Evolutionary conservation across 2,329 filamentous ascomycete genomes (phyloP), one percentile per base, ranked within the genome.

Genomic region (Xylariaceae sp.): DNA sequence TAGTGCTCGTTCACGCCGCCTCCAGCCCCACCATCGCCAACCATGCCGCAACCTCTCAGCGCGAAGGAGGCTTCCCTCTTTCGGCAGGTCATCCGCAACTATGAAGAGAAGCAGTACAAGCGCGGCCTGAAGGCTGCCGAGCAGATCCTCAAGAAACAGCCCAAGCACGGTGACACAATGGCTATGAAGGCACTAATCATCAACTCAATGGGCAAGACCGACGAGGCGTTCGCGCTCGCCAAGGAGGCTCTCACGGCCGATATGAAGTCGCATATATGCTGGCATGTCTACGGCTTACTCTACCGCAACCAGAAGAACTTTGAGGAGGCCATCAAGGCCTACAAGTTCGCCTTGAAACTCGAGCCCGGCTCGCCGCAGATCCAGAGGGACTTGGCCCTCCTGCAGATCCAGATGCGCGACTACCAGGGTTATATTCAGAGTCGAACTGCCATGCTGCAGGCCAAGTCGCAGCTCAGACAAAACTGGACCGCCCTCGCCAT

Each of bases 221-320:
- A 96, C 59, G 94, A 99, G 77, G 95, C 95, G 0, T 99, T 99
- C 73, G 85, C 87, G 51, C 82, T 99, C 61, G 93, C 90, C 71
- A 99, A 97, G 78, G 84, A 92, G 66, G 94, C 95, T 39, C 81
- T 99, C 68, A 92, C 88, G 66, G 91, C 92, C 70, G 92, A 97
- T 74, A 97, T 99, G 92, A 97, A 95, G 79, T 97, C 92, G 70
- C 93, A 97, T 76, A 92, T 99, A 70, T 97, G 92, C 81, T 99
- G 94, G 94, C 95, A 99, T 76, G 94, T 99, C 62, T 99, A 97
- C 74, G 94, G 95, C 37, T 78, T 99, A 67, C 82, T 99, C 54
- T 97, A 96, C 77, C 88, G 93, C 55, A 88, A 90, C 53, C 88
- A 89, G 72, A 97, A 97, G 82, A 97, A 99, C 77, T 97, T 95